Evolutionary conservation across 306 rosid species (phyloP).

Genomic region (Fragaria nilgerrensis): DNA sequence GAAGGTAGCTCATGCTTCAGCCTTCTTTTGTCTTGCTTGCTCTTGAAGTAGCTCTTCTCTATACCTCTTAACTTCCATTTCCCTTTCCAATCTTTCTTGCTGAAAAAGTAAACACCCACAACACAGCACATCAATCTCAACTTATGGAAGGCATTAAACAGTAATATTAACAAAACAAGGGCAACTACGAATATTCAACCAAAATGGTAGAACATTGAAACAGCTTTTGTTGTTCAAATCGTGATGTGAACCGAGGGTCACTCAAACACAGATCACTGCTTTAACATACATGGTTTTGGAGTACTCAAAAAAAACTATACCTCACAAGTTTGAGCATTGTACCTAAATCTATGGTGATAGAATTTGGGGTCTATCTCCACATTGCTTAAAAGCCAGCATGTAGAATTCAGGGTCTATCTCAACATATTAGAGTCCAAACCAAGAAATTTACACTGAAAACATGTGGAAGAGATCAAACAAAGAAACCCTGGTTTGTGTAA

Average conservation of each 20-base stretch:
- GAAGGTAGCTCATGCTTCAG: conserved; percentile 42
- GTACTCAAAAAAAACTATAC: background rate
- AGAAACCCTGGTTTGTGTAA: too few species aligned
- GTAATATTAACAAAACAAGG: background rate
- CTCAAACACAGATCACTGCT: background rate
- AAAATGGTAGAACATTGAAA: background rate
- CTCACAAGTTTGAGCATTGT: background rate
- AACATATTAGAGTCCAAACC: too few species aligned
- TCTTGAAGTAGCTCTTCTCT: conserved; percentile 66
- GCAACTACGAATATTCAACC: background rate
- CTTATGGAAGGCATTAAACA: background rate
- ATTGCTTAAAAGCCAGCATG: background rate
- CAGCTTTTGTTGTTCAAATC: background rate
- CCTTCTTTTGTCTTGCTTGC: conserved; percentile 56
- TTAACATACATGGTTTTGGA: background rate
- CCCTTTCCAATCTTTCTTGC: conserved; percentile 77
- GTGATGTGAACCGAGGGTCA: background rate
- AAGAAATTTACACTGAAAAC: too few species aligned
- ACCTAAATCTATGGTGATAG: background rate
- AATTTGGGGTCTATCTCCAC: background rate
- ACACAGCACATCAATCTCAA: background rate
- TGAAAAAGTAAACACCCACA: conserved; percentile 26
- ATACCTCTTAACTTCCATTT: conserved; percentile 79
- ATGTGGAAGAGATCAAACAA: too few species aligned
- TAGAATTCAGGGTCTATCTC: background rate